A percentile compares a stretch with the other conserved stretches of the same genome.
Evolutionary conservation across 768 basidiomycete genomes (phyloP).

Genomic region (Rubroboletus pulcherrimus): DNA sequence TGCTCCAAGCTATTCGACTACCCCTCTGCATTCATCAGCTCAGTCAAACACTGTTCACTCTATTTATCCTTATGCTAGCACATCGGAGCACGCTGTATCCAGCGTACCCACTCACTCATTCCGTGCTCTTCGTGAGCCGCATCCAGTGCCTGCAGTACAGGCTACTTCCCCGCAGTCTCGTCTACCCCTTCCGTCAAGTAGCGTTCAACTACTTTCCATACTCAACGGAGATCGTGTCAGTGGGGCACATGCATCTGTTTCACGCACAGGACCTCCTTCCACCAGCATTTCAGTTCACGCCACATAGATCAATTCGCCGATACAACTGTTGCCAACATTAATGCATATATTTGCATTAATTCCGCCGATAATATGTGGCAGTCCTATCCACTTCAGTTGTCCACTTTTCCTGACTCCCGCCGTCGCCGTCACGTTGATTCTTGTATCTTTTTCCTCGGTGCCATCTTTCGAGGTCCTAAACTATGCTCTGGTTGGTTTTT

Average conservation of each 20-base stretch:
- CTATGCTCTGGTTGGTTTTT: conserved; percentile 21
- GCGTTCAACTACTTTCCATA: conserved; percentile 34
- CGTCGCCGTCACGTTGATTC: conserved; percentile 4
- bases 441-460: conserved; percentile 15
- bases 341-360: conserved; percentile 22
- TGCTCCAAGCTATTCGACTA: conserved; percentile 21
- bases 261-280: conserved; percentile 8
- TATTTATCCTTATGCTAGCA: conserved; percentile 15
- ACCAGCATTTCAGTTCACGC: conserved; percentile 19
- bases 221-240: conserved; percentile 29
- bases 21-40: conserved; percentile 9
- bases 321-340: conserved; percentile 3
- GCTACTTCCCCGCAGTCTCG: conserved; percentile 14
- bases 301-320: conserved; percentile 18
- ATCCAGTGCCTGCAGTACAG: conserved; percentile 11
- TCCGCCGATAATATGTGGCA: conserved; percentile 3
- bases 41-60: conserved; percentile 6
- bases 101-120: conserved; percentile 6
- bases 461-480: conserved; percentile 17
- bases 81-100: conserved; percentile 6
- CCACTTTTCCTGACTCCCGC: neutral
- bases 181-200: conserved; percentile 20
- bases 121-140: conserved; percentile 13
- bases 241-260: conserved; percentile 4
- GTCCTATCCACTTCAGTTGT: neutral